phyloP scores from a whole-genome alignment of 441 rosid species.

The Syzygium syzygioides region DNA sequence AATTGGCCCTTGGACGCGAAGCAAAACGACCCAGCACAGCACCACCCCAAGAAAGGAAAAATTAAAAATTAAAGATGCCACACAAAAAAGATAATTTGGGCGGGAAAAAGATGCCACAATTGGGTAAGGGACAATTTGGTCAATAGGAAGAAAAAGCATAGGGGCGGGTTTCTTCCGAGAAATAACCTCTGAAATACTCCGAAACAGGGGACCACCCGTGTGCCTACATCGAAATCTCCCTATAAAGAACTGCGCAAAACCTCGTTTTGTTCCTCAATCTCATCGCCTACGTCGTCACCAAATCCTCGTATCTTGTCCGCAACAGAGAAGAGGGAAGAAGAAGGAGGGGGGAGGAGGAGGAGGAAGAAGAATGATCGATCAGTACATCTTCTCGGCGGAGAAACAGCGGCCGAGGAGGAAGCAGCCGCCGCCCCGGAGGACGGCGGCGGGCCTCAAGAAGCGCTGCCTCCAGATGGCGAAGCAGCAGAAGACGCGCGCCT shows the following conservation, averaged over 20 bases:
- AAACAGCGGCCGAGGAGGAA: background rate
- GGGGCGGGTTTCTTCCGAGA: background rate
- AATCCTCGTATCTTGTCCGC: background rate
- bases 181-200: background rate
- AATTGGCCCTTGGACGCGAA: background rate
- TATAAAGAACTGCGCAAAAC: background rate
- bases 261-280: background rate
- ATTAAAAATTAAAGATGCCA: background rate
- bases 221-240: background rate
- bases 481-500: slow-evolving; percentile 19
- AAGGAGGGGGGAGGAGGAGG: background rate
- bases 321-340: background rate
- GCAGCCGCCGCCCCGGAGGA: background rate
- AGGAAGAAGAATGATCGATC: background rate
- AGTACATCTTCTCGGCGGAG: background rate
- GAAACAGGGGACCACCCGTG: background rate
- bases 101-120: too few relatives aligned
- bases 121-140: background rate
- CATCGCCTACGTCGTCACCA: background rate
- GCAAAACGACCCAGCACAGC: background rate
- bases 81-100: too few relatives aligned
- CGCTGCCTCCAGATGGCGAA: slow-evolving; percentile 6
- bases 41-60: background rate
- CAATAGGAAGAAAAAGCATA: background rate
- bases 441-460: background rate